These are phyloP conservation scores for Ophiostoma triangulosporum DNA, from an alignment of 2,329 filamentous ascomycete genomes.

Conservation along the genomic window DNA sequence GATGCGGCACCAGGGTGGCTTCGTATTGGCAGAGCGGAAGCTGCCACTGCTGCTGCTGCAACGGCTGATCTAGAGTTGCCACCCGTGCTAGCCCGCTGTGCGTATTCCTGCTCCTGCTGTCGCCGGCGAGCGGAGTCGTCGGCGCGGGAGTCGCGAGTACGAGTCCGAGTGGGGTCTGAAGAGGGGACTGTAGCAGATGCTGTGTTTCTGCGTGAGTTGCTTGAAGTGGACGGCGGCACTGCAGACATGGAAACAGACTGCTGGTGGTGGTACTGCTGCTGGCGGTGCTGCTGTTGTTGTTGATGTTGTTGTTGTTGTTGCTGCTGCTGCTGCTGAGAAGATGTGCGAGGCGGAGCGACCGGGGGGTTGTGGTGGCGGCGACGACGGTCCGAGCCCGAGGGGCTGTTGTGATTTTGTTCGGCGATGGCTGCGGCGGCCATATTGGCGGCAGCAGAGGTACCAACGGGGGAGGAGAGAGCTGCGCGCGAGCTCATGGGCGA, in stretches of 20 bases:
- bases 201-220: slow-evolving; percentile 27
- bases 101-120: slow-evolving; percentile 25
- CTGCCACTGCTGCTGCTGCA: slow-evolving; percentile 21
- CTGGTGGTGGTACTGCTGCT: not conserved
- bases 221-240: slow-evolving; percentile 16
- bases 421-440: slow-evolving; percentile 13
- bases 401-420: slow-evolving; percentile 24
- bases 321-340: slow-evolving; percentile 35
- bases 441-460: slow-evolving; percentile 19
- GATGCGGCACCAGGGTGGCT: slow-evolving; percentile 26
- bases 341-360: slow-evolving; percentile 67
- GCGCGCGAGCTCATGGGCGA: slow-evolving; percentile 35
- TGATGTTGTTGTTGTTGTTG: slow-evolving; percentile 4
- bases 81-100: slow-evolving; percentile 16
- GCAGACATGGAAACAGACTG: slow-evolving; percentile 9
- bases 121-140: slow-evolving; percentile 28
- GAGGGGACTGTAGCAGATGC: not conserved
- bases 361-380: slow-evolving; percentile 49
- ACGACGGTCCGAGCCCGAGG: slow-evolving; percentile 33
- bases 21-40: slow-evolving; percentile 32
- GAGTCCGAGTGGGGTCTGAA: slow-evolving; percentile 22
- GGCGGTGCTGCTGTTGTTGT: slow-evolving; percentile 7
- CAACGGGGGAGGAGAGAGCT: slow-evolving; percentile 28
- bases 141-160: slow-evolving; percentile 3
- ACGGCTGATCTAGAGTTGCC: slow-evolving; percentile 11